These are phyloP conservation scores for Botrytis pseudocinerea DNA, from an alignment of 2,329 filamentous ascomycete species.

Conservation along the genomic window DNA sequence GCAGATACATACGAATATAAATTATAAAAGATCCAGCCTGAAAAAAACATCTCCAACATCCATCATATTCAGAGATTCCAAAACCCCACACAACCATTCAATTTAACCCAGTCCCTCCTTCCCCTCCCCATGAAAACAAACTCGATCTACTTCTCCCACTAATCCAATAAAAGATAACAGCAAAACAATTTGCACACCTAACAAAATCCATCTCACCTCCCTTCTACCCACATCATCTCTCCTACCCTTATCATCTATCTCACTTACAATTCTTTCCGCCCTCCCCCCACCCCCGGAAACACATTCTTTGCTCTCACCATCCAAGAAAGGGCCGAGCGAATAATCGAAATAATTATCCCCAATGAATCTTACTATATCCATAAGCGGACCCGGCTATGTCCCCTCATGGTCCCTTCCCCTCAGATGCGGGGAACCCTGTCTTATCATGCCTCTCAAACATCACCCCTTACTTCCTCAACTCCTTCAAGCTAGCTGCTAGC, in stretches of 20 bases:
- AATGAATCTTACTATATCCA: background rate
- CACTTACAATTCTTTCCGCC: too few relatives aligned
- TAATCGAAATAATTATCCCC: background rate
- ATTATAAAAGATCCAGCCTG: fast-evolving
- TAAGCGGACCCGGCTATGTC: background rate
- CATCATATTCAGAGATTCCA: background rate
- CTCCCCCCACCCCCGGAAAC: too few relatives aligned
- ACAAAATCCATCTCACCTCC: too few relatives aligned
- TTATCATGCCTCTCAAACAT: background rate
- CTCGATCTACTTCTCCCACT: background rate
- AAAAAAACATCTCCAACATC: fast-evolving
- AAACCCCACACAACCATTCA: background rate
- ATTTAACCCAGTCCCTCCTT: background rate
- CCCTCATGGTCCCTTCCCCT: background rate
- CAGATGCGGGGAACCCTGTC: background rate
- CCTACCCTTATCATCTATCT: too few relatives aligned
- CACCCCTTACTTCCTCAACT: background rate
- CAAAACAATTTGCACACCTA: too few relatives aligned
- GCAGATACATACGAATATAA: background rate
- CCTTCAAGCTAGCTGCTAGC: background rate
- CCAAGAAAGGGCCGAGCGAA: background rate
- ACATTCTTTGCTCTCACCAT: background rate
- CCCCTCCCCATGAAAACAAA: too few relatives aligned
- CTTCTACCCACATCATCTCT: too few relatives aligned
- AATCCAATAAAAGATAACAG: background rate